These are phyloP conservation scores for Saccharomyces hybrid DNA, from an alignment of 1,139 yeast genomes.

Conservation along the genomic window DNA sequence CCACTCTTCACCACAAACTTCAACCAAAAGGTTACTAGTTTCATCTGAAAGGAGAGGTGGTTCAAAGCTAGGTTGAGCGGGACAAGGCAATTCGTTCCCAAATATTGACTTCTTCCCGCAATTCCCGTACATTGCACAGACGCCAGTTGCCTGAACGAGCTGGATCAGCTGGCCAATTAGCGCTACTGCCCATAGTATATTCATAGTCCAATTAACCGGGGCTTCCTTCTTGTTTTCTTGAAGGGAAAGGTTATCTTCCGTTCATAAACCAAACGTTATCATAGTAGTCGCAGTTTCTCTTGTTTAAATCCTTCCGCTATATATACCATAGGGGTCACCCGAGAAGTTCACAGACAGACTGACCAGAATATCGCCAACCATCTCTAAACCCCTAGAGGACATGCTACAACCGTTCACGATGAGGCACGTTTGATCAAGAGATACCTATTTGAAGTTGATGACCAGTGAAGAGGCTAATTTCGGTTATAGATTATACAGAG, in stretches of 20 bases:
- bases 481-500: too few species aligned
- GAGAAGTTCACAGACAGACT: background rate
- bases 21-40: constrained; percentile 42
- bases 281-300: background rate
- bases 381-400: background rate
- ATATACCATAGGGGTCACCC: background rate
- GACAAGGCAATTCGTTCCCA: constrained; percentile 77
- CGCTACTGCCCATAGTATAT: background rate
- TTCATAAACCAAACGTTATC: background rate
- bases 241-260: background rate
- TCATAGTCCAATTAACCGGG: background rate
- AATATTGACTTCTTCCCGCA: constrained; percentile 81
- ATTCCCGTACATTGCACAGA: constrained; percentile 32
- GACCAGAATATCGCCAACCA: background rate
- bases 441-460: background rate
- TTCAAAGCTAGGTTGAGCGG: constrained; percentile 35
- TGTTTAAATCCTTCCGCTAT: background rate
- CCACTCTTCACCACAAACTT: constrained; percentile 70
- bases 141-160: background rate
- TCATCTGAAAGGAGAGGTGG: constrained; percentile 38
- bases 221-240: background rate
- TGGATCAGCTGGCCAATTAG: background rate
- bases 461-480: too few species aligned
- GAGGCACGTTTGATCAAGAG: too few species aligned
- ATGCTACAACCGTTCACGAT: background rate